phyloP scores from a whole-genome alignment of 1,284 basidiomycete species.

The Fomitopsis betulina region DNA sequence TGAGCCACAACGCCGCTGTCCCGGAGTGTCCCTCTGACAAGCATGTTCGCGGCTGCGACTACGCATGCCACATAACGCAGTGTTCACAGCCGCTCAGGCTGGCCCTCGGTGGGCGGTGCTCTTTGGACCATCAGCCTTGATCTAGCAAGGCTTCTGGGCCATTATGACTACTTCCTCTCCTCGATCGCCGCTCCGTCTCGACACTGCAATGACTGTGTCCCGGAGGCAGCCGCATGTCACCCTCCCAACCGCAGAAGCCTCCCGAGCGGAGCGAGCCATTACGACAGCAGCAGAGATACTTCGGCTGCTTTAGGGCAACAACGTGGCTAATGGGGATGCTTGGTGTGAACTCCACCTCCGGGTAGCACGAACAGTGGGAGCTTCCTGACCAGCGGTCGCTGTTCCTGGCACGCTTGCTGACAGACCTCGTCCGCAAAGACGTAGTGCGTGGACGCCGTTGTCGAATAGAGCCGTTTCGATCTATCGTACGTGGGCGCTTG shows the following conservation, averaged over 20 bases:
- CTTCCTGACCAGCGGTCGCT: background rate
- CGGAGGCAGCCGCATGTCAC: background rate
- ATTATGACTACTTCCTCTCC: background rate
- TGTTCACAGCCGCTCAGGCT: background rate
- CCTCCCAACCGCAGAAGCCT: background rate
- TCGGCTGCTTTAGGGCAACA: background rate
- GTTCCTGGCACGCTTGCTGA: slow-evolving; percentile 1
- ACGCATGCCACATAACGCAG: background rate
- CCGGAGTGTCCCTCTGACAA: background rate
- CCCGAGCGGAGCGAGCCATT: background rate
- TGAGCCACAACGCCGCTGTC: background rate
- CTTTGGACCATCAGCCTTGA: background rate
- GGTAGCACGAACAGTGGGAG: background rate
- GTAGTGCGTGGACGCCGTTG: background rate
- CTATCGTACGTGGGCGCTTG: slow-evolving; percentile 1
- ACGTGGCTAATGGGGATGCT: background rate
- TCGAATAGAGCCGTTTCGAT: background rate
- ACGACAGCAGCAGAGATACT: background rate
- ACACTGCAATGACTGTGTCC: background rate
- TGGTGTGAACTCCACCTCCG: background rate
- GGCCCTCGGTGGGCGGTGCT: background rate
- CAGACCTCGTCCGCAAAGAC: background rate
- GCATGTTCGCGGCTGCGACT: background rate
- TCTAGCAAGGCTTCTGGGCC: background rate
- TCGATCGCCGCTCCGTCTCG: background rate